Base-by-base conservation (phyloP, 768 basidiomycete genomes). In the Vararia minispora region DNA sequence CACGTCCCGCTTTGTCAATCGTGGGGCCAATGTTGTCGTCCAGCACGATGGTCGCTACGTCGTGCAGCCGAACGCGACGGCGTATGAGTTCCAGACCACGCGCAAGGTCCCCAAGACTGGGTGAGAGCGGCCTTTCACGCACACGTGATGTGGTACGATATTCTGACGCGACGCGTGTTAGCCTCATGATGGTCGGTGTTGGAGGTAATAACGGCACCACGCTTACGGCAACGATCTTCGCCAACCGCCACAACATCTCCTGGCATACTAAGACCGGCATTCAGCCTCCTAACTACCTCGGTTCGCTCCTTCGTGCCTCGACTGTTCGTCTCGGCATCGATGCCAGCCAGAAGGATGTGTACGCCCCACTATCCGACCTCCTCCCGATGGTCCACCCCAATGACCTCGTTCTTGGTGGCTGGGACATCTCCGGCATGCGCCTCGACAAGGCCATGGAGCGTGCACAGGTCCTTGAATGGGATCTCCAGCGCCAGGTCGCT, bases 191-290 rank as follows among this genome's bases (percentile, higher is more conserved):
- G 75, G 81, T 98, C 51, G 95, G 95, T 43, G 63, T 91, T 42
- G 94, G 94, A 41, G 94, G 95, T 37, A 99, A 99, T 74, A 99
- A 99, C 55, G 95, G 94, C 36, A 74, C 84, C 33, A 98, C 94
- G 20, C 72, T 98, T 33, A 81, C 79, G 46, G 92, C 95, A 10
- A 95, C 92, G 44, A 79, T 97, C 57, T 75, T 95, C 50, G 95
- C 95, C 52, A 98, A 98, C 71, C 79, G 79, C 49, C 84, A 98
- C 68, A 79, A 85, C 60, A 89, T 98, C 59, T 63, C 71, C 43
- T 99, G 94, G 95, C 75, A 77, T 63, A 98, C 91, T 62, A 97
- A 95, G 71, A 64, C 70, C 24, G 91, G 94, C 35, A 52, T 84
- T 44, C 87, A 94, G 63, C 83, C 80, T 57, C 95, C 95, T 55